These are phyloP conservation scores for Aaosphaeria pasadenensis DNA, from an alignment of 2,329 filamentous ascomycete genomes.

Conservation along the genomic window DNA sequence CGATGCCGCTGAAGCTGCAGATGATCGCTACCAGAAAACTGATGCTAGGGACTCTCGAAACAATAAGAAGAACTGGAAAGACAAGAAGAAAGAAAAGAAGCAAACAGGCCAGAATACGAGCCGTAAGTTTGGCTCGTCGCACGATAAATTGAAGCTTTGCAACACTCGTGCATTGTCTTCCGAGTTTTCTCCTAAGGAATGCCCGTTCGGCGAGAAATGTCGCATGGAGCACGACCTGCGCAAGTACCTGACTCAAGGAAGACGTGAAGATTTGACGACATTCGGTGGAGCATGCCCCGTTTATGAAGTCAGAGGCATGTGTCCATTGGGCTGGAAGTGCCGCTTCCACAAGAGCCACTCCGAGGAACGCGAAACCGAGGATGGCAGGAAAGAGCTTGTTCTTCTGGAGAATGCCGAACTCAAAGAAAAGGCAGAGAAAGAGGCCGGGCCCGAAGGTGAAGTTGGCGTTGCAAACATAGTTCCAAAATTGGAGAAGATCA, in stretches of 20 bases:
- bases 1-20: conserved; percentile 58
- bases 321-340: conserved; percentile 88
- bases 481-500: conserved; percentile 65
- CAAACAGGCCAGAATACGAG: conserved; percentile 77
- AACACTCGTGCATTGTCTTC: conserved; percentile 66
- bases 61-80: conserved; percentile 38
- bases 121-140: conserved; percentile 75
- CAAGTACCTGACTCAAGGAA: conserved; percentile 78
- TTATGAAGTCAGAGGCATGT: conserved; percentile 72
- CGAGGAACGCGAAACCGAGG: conserved; percentile 70
- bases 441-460: conserved; percentile 37
- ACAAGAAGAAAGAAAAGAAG: conserved; percentile 59
- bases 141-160: conserved; percentile 76
- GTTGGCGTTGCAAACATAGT: conserved; percentile 75
- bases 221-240: conserved; percentile 80
- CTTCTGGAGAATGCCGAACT: conserved; percentile 58
- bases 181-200: conserved; percentile 77
- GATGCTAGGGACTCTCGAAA: conserved; percentile 28
- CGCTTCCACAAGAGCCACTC: conserved; percentile 87
- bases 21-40: conserved; percentile 43
- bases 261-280: conserved; percentile 73
- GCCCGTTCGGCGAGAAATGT: conserved; percentile 77
- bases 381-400: conserved; percentile 79
- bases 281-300: conserved; percentile 79
- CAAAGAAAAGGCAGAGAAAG: conserved; percentile 47